Evolutionary conservation across 352 stramenopile genomes (phyloP), one percentile per base, ranked within the genome.

Genomic region (Nothophytophthora sp.): DNA sequence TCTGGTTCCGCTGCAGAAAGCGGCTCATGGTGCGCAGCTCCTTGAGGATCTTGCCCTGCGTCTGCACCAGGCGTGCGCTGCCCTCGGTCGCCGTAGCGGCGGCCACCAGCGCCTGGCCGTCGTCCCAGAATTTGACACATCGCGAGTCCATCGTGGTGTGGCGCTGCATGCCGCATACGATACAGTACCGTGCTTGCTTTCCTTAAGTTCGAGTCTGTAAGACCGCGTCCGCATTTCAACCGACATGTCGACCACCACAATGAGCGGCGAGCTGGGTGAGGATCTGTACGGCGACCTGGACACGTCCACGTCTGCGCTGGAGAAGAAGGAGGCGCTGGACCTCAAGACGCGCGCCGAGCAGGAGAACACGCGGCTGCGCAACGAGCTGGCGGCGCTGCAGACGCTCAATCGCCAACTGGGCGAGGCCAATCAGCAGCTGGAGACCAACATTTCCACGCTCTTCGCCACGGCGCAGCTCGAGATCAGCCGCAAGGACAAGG

Each of bases 271-370:
- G 42, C 4, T 18, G 37, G 65, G 62, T 19, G 68, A 89, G 42
- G 82, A 92, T 54, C 62, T 94, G 41, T 92, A 94, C 50, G 76
- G 75, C 24, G 83, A 94, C 48, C 71, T 94, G 37, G 81, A 94
- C 67, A 92, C 81, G 29, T 94, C 83, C 29, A 83, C 70, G 32
- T 75, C 64, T 30, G 81, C 81, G 16, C 64, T 90, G 16, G 68
- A 71, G 42, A 84, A 85, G 63, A 88, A 77, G 51, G 78, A 88
- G 25, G 67, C 70, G 16, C 42, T 84, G 19, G 63, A 81, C 36
- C 63, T 76, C 24, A 84, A 89, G 53, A 64, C 59, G 20, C 67
- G 67, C 33, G 65, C 77, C 2, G 76, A 90, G 59, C 41, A 60
- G 12, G 78, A 89, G 45, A 88, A 77, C 33, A 52, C 59, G 12